Base-by-base conservation (phyloP, 2,329 filamentous ascomycete species). In the Aureobasidium sp. region DNA sequence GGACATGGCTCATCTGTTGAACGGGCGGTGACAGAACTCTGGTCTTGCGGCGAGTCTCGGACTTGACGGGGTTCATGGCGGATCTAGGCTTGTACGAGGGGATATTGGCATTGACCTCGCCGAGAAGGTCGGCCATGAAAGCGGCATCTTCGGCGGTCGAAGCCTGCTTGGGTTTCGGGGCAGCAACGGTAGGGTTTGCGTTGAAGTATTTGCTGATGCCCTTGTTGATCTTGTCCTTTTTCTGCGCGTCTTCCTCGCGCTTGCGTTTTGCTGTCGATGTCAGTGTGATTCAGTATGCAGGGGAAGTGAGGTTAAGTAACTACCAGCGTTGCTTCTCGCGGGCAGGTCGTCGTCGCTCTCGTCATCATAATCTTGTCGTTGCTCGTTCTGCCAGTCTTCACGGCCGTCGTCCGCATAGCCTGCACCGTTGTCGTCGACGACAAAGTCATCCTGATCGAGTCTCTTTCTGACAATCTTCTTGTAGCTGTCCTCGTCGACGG, bases 341-440 rank as follows among this genome's bases (percentile, higher is more conserved):
- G 83, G 83, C 49, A 74, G 72, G 39, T 90, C 84, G 39, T 87
- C 87, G 45, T 95, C 90, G 65, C 86, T 92, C 64, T 94, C 91
- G 39, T 87, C 89, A 65, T 87, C 83, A 73, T 88, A 84, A 65
- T 82, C 80, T 72, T 84, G 78, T 64, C 81, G 81, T 67, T 81
- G 79, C 66, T 87, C 82, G 68, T 88, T 84, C 75, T 93, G 87
- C 92, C 93, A 93, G 69, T 97, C 94, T 76, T 96, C 92, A 61
- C 94, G 87, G 64, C 94, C 94, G 72, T 97, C 94, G 73, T 97
- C 93, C 67, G 91, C 93, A 71, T 99, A 99, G 41, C 94, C 93
- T 73, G 93, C 91, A 71, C 93, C 93, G 78, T 97, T 96, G 78
- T 99, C 94, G 78, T 97, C 94, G 64, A 99, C 92, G 58, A 99